Percentiles rank a stretch among this genome's conserved stretches.
Evolutionary conservation across 495 filamentous ascomycete genomes (phyloP).

Genomic region (Xeromyces bisporus): DNA sequence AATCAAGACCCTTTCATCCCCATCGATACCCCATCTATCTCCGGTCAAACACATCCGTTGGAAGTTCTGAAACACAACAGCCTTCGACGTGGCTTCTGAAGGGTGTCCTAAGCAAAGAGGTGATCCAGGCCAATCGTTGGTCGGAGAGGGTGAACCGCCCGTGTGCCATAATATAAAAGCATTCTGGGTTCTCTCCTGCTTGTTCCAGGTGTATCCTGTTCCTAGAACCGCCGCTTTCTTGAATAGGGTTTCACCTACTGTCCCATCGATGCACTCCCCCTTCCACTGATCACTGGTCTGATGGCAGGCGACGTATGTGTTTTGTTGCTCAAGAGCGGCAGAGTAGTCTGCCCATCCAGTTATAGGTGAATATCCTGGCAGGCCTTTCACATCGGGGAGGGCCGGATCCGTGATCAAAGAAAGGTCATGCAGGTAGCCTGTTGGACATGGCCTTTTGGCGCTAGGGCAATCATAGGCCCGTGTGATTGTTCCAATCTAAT

Average conservation of each 20-base stretch:
- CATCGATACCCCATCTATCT: not conserved
- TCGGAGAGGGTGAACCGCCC: not conserved
- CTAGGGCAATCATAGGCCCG: conserved; percentile 3
- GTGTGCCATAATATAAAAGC: not conserved
- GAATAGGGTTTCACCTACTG: conserved; percentile 1
- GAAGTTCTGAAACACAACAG: not conserved
- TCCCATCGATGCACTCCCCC: conserved; percentile 4
- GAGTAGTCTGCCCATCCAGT: conserved; percentile 7
- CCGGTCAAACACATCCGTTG: not conserved
- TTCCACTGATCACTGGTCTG: conserved; percentile 1
- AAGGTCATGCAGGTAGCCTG: conserved; percentile 6
- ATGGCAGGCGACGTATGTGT: conserved; percentile 4
- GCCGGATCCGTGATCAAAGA: conserved; percentile 4
- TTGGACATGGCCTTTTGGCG: conserved; percentile 3
- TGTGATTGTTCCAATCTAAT: conserved; percentile 1
- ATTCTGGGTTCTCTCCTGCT: not conserved
- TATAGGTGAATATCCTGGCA: conserved; percentile 7
- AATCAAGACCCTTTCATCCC: conserved; percentile 1
- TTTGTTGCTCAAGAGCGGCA: conserved; percentile 4
- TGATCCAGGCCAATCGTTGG: not conserved
- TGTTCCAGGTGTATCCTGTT: not conserved
- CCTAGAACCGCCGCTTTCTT: conserved; percentile 5
- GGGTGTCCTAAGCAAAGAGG: not conserved
- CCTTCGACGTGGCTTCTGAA: conserved; percentile 2
- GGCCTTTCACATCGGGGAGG: conserved; percentile 4